Base-by-base conservation (phyloP, 441 rosid species). In the Gossypium gossypioides region DNA sequence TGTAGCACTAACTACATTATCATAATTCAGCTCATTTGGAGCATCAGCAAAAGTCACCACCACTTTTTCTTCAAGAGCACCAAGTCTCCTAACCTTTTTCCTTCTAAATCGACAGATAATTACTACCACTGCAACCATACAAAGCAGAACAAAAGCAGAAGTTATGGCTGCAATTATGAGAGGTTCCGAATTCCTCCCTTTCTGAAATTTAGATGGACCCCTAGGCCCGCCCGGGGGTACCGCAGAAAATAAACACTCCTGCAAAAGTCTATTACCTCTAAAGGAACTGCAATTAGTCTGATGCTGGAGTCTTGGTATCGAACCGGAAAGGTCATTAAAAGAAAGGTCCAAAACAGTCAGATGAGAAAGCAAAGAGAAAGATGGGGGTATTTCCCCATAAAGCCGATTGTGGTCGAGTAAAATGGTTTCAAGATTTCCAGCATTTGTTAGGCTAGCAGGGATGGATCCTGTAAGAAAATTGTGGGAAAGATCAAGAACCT, bases 311-410 rank as follows among this genome's bases (percentile, higher is more conserved):
- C 16, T 59, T 8, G 87, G 89, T 73, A 88, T 78, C 63, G 48
- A 72, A 66, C 93, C 90, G 15, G 89, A 84, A 65, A 88, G 83
- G 52, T 88, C 82, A 72, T 88, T 88, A 78, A 81, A 86, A 27
- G 93, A 85, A 59, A 86, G 79, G 74, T 87, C 76, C 40, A 89
- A 76, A 15, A 72, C 55, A 59, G 77, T 73, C 19, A 89, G 88
- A 65, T 51, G 73, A 22, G 71, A 54, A 67, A 89, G 84, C 67
- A 44, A 73, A n/a, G 88, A 80, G 66, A 89, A 82, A 68, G 87
- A 82, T 4, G 72, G 13, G 13, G 93, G 89, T 75, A 89, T 83
- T 72, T 83, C 83, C 6, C 91, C 93, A 61, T 84, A 83, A 61
- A 89, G 87, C 66, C 19, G 22, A 70, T 89, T 89, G 75, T 76